Percentiles rank a stretch among this genome's conserved stretches.
phyloP scores from a whole-genome alignment of 257 asterid species.

The Osmanthus fragrans region DNA sequence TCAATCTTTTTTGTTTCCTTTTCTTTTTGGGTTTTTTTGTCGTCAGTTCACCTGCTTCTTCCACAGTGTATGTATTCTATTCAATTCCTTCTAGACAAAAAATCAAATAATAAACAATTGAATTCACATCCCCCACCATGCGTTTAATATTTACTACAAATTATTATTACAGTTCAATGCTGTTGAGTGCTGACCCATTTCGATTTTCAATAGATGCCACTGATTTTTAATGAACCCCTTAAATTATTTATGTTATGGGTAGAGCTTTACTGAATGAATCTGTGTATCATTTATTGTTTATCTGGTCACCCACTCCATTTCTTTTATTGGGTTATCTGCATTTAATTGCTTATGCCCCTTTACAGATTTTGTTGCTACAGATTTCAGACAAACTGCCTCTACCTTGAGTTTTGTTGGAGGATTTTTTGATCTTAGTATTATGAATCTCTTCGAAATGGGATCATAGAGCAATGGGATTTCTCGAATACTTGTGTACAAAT shows the following conservation, averaged over 20 bases:
- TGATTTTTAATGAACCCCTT: not conserved
- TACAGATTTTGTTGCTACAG: conserved; percentile 3
- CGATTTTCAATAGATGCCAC: not conserved
- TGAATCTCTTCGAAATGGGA: conserved; percentile 2
- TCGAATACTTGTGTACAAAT: not conserved
- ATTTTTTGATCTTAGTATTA: conserved; percentile 1
- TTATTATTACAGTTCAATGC: not conserved
- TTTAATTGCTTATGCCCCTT: conserved; percentile 25
- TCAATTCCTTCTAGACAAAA: not conserved
- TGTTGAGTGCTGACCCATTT: not conserved
- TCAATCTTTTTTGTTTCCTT: not conserved
- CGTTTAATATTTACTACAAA: conserved; percentile 20
- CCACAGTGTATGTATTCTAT: not conserved
- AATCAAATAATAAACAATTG: not conserved
- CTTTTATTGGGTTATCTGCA: conserved; percentile 18
- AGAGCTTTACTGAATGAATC: not conserved
- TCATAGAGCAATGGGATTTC: not conserved
- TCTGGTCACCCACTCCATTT: conserved; percentile 7
- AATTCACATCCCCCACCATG: conserved; percentile 16
- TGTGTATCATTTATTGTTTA: not conserved
- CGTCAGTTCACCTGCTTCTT: not conserved
- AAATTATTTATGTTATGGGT: not conserved
- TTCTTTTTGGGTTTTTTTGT: not conserved
- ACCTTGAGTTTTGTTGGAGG: conserved; percentile 15
- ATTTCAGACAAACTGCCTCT: conserved; percentile 15